Base-by-base conservation (phyloP, 805 yeast genomes). In the Candida caryicola region DNA sequence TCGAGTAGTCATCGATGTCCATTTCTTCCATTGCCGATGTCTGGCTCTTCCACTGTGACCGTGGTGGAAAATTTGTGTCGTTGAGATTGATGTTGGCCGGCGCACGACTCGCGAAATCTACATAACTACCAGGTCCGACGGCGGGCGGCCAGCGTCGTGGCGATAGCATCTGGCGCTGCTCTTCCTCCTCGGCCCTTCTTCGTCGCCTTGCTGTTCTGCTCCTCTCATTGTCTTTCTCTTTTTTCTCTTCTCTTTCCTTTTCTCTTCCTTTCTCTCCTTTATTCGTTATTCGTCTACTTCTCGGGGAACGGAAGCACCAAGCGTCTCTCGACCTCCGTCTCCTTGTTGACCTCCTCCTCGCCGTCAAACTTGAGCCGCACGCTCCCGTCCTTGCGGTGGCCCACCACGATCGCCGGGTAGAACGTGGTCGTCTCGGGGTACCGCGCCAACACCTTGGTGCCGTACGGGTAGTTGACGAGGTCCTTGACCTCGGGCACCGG, bases 381-480 rank as follows among this genome's bases (percentile, higher is more conserved):
- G 9, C 73, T 76, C 0, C 90, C 89, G 46, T 83, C 90, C 47
- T 85, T 71, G 37, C 78, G 80, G 33, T 77, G 72, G 0, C 95
- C 90, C 17, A 81, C 81, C 2, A 93, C 97, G 34, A 85, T 86
- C 0, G 99, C 99, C 3, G 95, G 87, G 53, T 93, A 93, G 52
- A 93, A 93, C 0, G 98, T 90, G 0, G 99, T 93, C 0, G 99
- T 93, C 50, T 93, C 99, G 1, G 99, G 99, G 53, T 93, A 93
- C 52, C 95, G 74, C 0, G 97, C 99, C 42, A 93, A 68, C 3
- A 93, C 98, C 47, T 79, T 81, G 0, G 89, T 72, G 0, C 95
- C 93, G 27, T 79, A 66, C 0, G 95, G 84, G 47, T 85, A 85
- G 31, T 73, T 71, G 17, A 64, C 57, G 41, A 80, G 59, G 3